Base-by-base conservation (phyloP, 805 yeast species). In the Ogataea paraovalis region DNA sequence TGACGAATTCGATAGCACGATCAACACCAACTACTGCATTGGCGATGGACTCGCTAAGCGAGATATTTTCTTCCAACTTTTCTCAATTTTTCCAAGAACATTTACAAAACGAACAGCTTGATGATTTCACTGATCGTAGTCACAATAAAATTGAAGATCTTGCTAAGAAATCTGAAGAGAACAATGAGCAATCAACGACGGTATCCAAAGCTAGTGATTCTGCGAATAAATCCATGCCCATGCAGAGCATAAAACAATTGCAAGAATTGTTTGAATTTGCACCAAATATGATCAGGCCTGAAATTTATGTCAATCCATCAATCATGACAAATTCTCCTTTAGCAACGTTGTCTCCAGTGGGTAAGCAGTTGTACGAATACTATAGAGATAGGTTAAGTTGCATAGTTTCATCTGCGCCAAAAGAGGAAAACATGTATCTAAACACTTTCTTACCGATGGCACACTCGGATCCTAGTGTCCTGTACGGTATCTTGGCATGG, bases 361-460 rank as follows among this genome's bases (percentile, higher is more conserved):
- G 72, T 21, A 57, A 64, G 22, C 64, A 64, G 47, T 60, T 78
- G 4, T 77, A 76, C 57, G 73, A 73, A 42, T 77, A 78, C 57
- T 79, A 76, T 55, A 71, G 73, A 27, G 74, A 75, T 48, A 69
- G 68, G 12, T 55, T 79, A 36, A 67, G 76, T 13, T 57, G 59
- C 7, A 66, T 68, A 36, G 71, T 76, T 1, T 75, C 76, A 3
- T 71, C 78, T 32, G 77, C 80, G 1, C 80, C 82, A 1, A 64
- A 66, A 38, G 73, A 68, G 27, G 76, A 78, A 25, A 79, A 78
- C 52, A 72, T 74, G 52, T 78, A 73, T 57, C 73, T 75, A 51
- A 71, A 72, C 32, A 75, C 79, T 18, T 78, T 78, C 53, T 55
- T 78, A 40, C 84, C 84, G 1, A 68, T 79, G 65, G 83, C 83